Evolutionary conservation across 768 basidiomycete species (phyloP).

Genomic region (Amanita rubescens): DNA sequence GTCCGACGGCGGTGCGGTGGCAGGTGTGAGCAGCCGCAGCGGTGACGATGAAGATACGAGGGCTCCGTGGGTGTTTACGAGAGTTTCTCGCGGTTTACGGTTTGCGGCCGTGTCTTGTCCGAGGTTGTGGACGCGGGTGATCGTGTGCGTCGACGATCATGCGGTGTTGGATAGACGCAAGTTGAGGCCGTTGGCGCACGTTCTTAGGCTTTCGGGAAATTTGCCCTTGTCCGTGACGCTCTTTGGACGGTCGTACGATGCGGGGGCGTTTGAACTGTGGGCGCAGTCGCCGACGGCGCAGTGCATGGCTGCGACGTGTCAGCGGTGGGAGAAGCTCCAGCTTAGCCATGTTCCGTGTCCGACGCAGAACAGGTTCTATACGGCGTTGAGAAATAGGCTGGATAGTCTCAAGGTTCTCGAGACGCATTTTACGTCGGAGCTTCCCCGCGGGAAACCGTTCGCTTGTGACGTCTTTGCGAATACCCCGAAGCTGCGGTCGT

Average conservation of each 20-base stretch:
- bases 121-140: constrained; percentile 1
- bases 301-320: not conserved
- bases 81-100: not conserved
- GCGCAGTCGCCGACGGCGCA: constrained; percentile 3
- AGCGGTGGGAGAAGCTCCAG: not conserved
- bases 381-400: constrained; percentile 1
- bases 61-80: constrained; percentile 6
- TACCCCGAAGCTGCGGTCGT: not conserved
- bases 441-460: not conserved
- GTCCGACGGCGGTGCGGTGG: not conserved
- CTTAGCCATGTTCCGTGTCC: constrained; percentile 4
- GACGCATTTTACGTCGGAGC: constrained; percentile 4
- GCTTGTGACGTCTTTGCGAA: constrained; percentile 1
- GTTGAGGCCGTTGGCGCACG: not conserved
- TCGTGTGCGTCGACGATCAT: constrained; percentile 5
- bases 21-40: no score
- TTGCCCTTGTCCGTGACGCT: not conserved
- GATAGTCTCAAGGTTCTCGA: constrained; percentile 2
- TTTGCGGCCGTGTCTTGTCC: constrained; percentile 4
- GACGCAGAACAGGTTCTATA: not conserved
- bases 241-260: constrained; percentile 4
- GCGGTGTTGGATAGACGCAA: constrained; percentile 5
- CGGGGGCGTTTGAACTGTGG: not conserved
- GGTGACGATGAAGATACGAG: not conserved
- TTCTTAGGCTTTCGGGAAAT: not conserved